Percentiles rank a stretch among this genome's conserved stretches.
These are phyloP conservation scores for Trichoderma pleuroti DNA, from an alignment of 2,329 filamentous ascomycete species.

Conservation along the genomic window DNA sequence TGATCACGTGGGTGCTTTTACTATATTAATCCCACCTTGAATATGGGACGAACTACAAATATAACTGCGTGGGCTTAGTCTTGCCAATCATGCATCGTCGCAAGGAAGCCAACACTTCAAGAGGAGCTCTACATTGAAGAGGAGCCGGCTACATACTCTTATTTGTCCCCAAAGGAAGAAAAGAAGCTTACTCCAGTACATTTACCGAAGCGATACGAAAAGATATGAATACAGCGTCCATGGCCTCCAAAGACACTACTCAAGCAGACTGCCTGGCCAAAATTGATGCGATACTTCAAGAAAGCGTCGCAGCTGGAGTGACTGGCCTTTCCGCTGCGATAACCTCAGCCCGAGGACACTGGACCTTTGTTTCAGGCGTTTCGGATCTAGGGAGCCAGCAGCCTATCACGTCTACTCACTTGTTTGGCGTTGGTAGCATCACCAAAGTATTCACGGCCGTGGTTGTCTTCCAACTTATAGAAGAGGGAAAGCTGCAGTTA, in stretches of 20 bases:
- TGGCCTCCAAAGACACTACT: neutral
- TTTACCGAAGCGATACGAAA: neutral
- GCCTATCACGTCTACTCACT: conserved; percentile 7
- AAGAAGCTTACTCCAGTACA: neutral
- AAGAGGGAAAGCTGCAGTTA: conserved; percentile 19
- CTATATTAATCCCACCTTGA: neutral
- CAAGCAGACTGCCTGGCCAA: neutral
- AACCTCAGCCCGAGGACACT: neutral
- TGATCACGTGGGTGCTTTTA: neutral
- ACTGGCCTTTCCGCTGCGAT: conserved; percentile 19
- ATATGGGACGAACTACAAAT: neutral
- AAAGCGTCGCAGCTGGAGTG: conserved; percentile 7
- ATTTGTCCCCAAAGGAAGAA: neutral
- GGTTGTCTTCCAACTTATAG: conserved; percentile 20
- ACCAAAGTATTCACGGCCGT: conserved; percentile 22
- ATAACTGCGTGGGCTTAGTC: neutral
- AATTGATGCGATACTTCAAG: conserved; percentile 5
- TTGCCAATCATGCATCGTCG: neutral
- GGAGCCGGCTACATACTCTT: neutral
- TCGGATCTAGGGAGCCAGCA: neutral
- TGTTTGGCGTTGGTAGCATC: conserved; percentile 22
- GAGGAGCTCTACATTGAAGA: neutral
- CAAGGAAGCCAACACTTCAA: neutral
- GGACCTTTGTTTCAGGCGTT: conserved; percentile 15
- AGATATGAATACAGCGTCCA: neutral